Base-by-base conservation (phyloP, 352 stramenopile species). In the Phytophthora macrochlamydospora region DNA sequence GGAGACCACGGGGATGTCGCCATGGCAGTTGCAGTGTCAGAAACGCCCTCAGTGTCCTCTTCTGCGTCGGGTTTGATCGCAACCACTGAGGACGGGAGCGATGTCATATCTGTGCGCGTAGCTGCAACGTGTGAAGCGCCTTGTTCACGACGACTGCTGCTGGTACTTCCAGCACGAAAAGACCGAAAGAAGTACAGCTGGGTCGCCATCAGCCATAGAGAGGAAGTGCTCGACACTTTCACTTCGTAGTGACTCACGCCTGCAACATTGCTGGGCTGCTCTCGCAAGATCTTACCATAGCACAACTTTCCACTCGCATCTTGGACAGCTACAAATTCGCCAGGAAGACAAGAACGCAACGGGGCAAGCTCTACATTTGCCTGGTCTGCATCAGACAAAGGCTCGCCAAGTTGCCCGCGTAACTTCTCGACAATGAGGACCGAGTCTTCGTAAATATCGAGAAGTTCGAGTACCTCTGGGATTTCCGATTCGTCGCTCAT, bases 121-220 rank as follows among this genome's bases (percentile, higher is more conserved):
- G 37, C 3, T 8, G 18, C 56, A 13, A 49, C 7, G 38, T 33
- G 11, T 12, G 11, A 31, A 51, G 31, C 51, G 55, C 45, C 59
- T 24, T 28, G 37, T 37, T 50, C 18, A 11, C 24, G 56, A 37
- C 24, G 5, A n/a, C 4, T 30, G 29, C 29, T 7, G 5, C 11
- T 28, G 57, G 31, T 65, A n/a, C 57, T 69, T 42, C 60, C 67
- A 3, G 69, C 49, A 8, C 87, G 76, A 44, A 67, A 75, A 0
- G 85, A 91, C 7, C 76, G 82, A 65, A 94, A 95, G 50, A 85
- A 90, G 59, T 80, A 92, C 28, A 95, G 72, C 30, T 92, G 78
- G 0, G 83, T 91, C 11, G 83, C 75, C 11, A 76, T 52, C 37
- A 82, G 67, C 76, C 75, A 83, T 37, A 45, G 72, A 3, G 71